These are phyloP conservation scores for Graphium sp. DNA, from an alignment of 2,329 filamentous ascomycete species.

Conservation along the genomic window DNA sequence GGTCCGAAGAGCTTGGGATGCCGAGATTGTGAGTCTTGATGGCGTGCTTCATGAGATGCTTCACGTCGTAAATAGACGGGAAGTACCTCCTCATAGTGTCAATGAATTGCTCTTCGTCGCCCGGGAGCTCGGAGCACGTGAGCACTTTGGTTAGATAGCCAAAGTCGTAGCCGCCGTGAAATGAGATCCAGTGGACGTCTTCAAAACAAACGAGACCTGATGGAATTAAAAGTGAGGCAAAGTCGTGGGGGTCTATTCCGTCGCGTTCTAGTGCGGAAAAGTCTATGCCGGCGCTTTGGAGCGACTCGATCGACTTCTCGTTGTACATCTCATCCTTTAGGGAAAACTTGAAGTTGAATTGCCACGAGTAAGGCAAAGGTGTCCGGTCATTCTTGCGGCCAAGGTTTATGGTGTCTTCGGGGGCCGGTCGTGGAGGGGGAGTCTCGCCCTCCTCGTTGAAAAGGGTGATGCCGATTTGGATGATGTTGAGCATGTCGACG, in stretches of 20 bases:
- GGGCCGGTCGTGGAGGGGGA: slow-evolving; percentile 50
- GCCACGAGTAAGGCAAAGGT: slow-evolving; percentile 79
- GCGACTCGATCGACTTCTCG: slow-evolving; percentile 80
- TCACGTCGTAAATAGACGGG: slow-evolving; percentile 86
- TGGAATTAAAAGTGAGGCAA: slow-evolving; percentile 77
- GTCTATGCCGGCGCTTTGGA: slow-evolving; percentile 84
- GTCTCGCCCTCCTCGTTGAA: slow-evolving; percentile 85
- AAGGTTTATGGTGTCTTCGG: slow-evolving; percentile 21
- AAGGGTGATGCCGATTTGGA: slow-evolving; percentile 87
- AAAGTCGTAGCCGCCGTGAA: slow-evolving; percentile 97
- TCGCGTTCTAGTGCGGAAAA: slow-evolving; percentile 71
- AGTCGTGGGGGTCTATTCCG: slow-evolving; percentile 79
- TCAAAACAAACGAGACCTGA: slow-evolving; percentile 81
- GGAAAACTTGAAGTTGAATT: slow-evolving; percentile 97
- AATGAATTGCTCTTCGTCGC: slow-evolving; percentile 81
- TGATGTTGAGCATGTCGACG: slow-evolving; percentile 93
- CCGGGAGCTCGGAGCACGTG: slow-evolving; percentile 64
- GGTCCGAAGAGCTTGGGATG: slow-evolving; percentile 46
- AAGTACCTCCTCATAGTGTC: slow-evolving; percentile 84
- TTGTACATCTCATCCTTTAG: slow-evolving; percentile 96
- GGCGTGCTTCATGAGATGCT: slow-evolving; percentile 88
- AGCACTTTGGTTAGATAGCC: slow-evolving; percentile 93
- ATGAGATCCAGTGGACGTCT: slow-evolving; percentile 89
- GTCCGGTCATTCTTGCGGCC: slow-evolving; percentile 14
- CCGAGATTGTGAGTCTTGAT: slow-evolving; percentile 49